These are phyloP conservation scores for Smithsoniella earleae DNA, from an alignment of 163 green algal genomes.

Conservation along the genomic window DNA sequence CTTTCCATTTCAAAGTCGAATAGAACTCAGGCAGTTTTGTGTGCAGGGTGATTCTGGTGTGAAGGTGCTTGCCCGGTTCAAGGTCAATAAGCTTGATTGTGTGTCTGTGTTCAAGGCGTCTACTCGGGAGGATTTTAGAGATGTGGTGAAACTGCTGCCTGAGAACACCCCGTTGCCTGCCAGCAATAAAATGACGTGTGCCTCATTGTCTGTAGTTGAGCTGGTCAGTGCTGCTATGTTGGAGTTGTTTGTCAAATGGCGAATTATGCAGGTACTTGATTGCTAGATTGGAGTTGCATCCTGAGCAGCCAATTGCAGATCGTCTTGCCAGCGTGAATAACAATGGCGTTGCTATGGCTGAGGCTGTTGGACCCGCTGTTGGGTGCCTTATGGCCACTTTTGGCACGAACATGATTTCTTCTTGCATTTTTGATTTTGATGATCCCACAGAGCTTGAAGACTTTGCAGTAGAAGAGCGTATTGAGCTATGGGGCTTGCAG, in stretches of 20 bases:
- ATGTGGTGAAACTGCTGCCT: slow-evolving; percentile 54
- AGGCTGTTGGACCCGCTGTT: slow-evolving; percentile 46
- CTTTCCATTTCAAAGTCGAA: too few relatives aligned
- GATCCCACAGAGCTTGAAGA: slow-evolving; percentile 47
- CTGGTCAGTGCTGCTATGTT: too few relatives aligned
- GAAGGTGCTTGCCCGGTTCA: slow-evolving; percentile 8
- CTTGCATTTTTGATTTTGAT: slow-evolving; percentile 61
- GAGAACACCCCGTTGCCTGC: slow-evolving; percentile 57
- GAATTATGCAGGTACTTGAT: slow-evolving; percentile 22
- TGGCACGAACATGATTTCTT: slow-evolving; percentile 59
- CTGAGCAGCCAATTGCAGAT: background rate
- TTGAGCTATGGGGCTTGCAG: slow-evolving; percentile 64
- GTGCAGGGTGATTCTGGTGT: background rate
- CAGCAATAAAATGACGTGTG: slow-evolving; percentile 54
- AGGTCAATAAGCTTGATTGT: slow-evolving; percentile 51
- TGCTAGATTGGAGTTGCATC: slow-evolving; percentile 14
- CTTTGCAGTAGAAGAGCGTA: slow-evolving; percentile 50
- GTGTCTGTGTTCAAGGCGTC: slow-evolving; percentile 54
- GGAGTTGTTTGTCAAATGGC: too few relatives aligned
- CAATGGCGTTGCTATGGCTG: slow-evolving; percentile 37
- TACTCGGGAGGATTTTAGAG: slow-evolving; percentile 56
- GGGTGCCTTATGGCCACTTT: slow-evolving; percentile 64
- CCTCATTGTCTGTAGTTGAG: too few relatives aligned
- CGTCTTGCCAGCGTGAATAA: slow-evolving; percentile 12
- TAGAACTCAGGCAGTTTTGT: background rate